Evolutionary conservation across 257 asterid genomes (phyloP).

Genomic region (Salvia rosmarinus): DNA sequence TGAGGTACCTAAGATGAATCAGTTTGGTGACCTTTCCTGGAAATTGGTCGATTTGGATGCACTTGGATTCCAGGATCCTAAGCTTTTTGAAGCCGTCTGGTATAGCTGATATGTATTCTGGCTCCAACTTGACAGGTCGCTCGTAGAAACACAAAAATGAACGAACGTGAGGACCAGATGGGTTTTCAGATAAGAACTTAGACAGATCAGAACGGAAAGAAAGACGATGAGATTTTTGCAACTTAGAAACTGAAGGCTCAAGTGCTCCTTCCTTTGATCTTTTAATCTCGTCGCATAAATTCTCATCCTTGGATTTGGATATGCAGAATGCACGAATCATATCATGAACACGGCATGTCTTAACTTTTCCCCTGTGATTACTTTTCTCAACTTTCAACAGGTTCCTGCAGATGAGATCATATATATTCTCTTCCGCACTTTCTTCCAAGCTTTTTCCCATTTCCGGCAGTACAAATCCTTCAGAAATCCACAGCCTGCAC

Average conservation of each 20-base stretch:
- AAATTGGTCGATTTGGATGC: slow-evolving; percentile 37
- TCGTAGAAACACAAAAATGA: slow-evolving; percentile 44
- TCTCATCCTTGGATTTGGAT: slow-evolving; percentile 27
- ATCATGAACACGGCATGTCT: slow-evolving; percentile 53
- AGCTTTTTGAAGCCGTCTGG: slow-evolving; percentile 46
- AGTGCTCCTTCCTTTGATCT: slow-evolving; percentile 19
- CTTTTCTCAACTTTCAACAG: slow-evolving; percentile 43
- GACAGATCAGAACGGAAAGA: slow-evolving; percentile 42
- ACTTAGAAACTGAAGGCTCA: slow-evolving; percentile 24
- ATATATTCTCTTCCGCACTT: slow-evolving; percentile 41
- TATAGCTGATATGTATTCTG: slow-evolving; percentile 6
- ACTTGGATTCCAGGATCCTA: slow-evolving; percentile 43
- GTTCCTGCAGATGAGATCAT: slow-evolving; percentile 49
- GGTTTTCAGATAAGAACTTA: slow-evolving; percentile 31
- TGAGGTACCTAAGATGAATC: slow-evolving; percentile 51
- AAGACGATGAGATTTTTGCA: slow-evolving; percentile 43
- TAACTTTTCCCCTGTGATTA: slow-evolving; percentile 42
- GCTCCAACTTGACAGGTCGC: not conserved
- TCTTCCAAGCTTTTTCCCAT: slow-evolving; percentile 36
- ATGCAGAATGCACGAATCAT: slow-evolving; percentile 51
- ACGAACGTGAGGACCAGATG: slow-evolving; percentile 41
- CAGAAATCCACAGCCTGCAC: slow-evolving; percentile 53
- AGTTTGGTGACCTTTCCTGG: slow-evolving; percentile 34
- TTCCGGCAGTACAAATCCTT: slow-evolving; percentile 42
- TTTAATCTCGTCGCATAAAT: slow-evolving; percentile 45